Evolutionary conservation across 225 moss, liverwort and hornwort species (phyloP).

Genomic region (Pseudisothecium myosuroides): DNA sequence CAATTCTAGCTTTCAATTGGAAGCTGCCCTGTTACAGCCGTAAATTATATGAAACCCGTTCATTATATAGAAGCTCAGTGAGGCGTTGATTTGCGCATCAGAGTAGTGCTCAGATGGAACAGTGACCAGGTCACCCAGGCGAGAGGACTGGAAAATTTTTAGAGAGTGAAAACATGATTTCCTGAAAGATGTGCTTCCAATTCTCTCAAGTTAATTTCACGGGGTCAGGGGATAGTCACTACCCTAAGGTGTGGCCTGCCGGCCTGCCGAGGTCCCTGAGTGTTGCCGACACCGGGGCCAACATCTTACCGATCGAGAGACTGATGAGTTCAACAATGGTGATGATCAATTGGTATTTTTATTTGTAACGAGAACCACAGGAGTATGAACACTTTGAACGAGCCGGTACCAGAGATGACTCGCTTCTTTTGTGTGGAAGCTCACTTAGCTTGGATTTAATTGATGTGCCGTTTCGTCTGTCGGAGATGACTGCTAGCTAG

Average conservation of each 20-base stretch:
- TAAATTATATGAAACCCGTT: neutral
- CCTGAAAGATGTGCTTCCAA: neutral
- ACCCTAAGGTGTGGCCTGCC: neutral
- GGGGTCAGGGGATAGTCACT: neutral
- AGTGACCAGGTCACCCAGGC: neutral
- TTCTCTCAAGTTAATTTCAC: neutral
- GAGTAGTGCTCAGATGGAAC: neutral
- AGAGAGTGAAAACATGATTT: neutral
- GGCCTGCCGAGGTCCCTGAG: no score
- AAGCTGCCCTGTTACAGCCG: neutral
- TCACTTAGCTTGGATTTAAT: neutral
- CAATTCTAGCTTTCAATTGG: neutral
- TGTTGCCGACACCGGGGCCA: neutral
- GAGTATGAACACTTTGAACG: neutral
- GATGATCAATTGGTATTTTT: neutral
- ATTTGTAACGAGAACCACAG: neutral
- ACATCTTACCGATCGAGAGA: neutral
- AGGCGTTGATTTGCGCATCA: neutral
- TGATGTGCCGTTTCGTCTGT: neutral
- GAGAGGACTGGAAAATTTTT: neutral
- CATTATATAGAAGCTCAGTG: neutral
- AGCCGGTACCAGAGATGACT: no score
- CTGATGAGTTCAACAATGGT: neutral
- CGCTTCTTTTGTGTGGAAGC: no score
- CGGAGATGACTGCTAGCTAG: neutral